Percentiles rank a stretch among this genome's conserved stretches.
phyloP scores from a whole-genome alignment of 352 stramenopile species.

The Phytophthora constricta region DNA sequence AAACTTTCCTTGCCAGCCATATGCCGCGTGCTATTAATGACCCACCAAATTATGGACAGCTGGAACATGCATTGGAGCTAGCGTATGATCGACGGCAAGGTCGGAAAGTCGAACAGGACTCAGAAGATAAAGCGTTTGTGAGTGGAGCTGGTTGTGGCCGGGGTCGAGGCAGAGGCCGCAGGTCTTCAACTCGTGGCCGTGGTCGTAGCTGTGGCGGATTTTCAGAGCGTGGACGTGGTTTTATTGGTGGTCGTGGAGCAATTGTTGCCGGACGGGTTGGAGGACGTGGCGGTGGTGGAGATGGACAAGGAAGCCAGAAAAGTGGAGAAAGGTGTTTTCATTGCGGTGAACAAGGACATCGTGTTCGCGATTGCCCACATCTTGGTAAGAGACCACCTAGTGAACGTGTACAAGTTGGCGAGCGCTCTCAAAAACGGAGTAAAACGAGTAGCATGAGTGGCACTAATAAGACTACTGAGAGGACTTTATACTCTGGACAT shows the following conservation, averaged over 20 bases:
- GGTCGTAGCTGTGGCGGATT: neutral
- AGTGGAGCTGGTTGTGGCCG: neutral
- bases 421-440: neutral
- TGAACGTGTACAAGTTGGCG: neutral
- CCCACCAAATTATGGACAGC: constrained; percentile 17
- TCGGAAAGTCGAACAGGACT: neutral
- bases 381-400: constrained; percentile 5
- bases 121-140: constrained; percentile 9
- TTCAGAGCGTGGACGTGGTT: neutral
- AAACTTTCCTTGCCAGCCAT: constrained; percentile 22
- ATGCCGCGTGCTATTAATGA: neutral
- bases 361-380: constrained; percentile 8
- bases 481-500: neutral
- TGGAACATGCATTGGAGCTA: constrained; percentile 18
- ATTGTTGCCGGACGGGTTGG: neutral
- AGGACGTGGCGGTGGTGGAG: neutral
- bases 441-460: neutral
- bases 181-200: neutral
- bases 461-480: neutral
- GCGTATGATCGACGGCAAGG: constrained; percentile 11
- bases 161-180: constrained; percentile 1
- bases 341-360: neutral
- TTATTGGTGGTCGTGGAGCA: neutral
- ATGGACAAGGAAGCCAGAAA: neutral
- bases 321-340: constrained; percentile 1